phyloP scores from a whole-genome alignment of 1,139 yeast genomes.

The Arxiozyma heterogenica region DNA sequence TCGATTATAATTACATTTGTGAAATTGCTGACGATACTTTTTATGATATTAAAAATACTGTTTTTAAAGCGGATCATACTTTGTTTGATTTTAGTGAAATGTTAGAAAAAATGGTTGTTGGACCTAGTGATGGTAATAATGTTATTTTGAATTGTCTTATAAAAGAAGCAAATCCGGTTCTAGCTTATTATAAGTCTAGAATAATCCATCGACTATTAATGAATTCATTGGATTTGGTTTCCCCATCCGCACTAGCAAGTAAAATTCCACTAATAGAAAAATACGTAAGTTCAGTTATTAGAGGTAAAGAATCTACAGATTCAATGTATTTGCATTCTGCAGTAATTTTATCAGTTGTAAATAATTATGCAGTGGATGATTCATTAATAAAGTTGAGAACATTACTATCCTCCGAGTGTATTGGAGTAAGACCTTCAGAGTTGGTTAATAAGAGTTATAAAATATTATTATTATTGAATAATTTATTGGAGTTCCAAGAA shows the following conservation, averaged over 20 bases:
- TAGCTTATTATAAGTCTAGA: slow-evolving; percentile 25
- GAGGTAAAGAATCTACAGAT: slow-evolving; percentile 15
- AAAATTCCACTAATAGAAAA: slow-evolving; percentile 30
- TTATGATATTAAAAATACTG: slow-evolving; percentile 15
- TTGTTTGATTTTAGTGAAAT: slow-evolving; percentile 18
- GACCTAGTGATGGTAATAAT: background rate
- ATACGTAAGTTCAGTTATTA: slow-evolving; percentile 25
- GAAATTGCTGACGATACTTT: slow-evolving; percentile 15
- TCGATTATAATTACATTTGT: slow-evolving; percentile 32
- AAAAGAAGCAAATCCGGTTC: slow-evolving; percentile 1
- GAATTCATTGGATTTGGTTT: slow-evolving; percentile 30
- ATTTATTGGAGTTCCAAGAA: slow-evolving; percentile 16
- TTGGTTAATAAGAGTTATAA: slow-evolving; percentile 38
- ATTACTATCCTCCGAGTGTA: slow-evolving; percentile 52
- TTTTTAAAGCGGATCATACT: slow-evolving; percentile 8
- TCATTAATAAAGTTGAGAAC: slow-evolving; percentile 49
- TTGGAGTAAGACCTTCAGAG: slow-evolving; percentile 43
- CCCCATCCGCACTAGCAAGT: slow-evolving; percentile 28
- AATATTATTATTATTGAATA: slow-evolving; percentile 42
- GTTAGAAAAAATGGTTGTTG: slow-evolving; percentile 9
- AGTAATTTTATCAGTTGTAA: slow-evolving; percentile 34
- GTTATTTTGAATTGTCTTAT: background rate
- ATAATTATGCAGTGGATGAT: slow-evolving; percentile 33
- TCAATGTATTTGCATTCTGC: slow-evolving; percentile 34
- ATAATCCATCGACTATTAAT: slow-evolving; percentile 22